Conservation (phyloP, 257 asterid species). For the Orobanche coerulescens region DNA sequence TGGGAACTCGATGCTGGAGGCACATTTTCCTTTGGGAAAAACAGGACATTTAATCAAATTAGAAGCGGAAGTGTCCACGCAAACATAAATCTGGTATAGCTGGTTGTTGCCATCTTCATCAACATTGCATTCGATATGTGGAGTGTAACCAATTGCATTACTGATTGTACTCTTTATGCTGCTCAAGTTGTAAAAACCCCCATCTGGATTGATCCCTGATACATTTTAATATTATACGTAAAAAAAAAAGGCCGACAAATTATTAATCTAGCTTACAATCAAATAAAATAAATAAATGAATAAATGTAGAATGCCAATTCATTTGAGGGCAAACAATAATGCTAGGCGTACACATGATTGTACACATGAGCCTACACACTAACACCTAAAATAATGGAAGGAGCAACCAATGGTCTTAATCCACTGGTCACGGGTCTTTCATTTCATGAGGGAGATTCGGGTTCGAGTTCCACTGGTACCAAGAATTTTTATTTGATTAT, state of each 20-base stretch:
- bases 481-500: too few species aligned
- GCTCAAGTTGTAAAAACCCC: slow-evolving; percentile 38
- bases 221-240: neutral
- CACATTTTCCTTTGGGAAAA: slow-evolving; percentile 49
- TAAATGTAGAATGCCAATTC: too few species aligned
- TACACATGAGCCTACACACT: too few species aligned
- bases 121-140: slow-evolving; percentile 50
- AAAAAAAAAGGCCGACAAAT: neutral
- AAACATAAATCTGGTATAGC: slow-evolving; percentile 48
- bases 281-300: too few species aligned
- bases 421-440: too few species aligned
- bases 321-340: too few species aligned
- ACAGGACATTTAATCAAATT: slow-evolving; percentile 49
- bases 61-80: slow-evolving; percentile 42
- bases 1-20: slow-evolving; percentile 42
- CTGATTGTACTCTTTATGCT: slow-evolving; percentile 34
- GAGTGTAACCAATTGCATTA: slow-evolving; percentile 35
- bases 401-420: too few species aligned
- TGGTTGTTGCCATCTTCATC: slow-evolving; percentile 52
- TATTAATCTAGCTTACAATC: too few species aligned
- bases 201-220: slow-evolving; percentile 51
- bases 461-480: too few species aligned
- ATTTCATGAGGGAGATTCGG: too few species aligned
- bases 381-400: too few species aligned
- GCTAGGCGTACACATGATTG: too few species aligned